These are phyloP conservation scores for Tetradesmus lagerheimii DNA, from an alignment of 139 green algal genomes.

Conservation along the genomic window DNA sequence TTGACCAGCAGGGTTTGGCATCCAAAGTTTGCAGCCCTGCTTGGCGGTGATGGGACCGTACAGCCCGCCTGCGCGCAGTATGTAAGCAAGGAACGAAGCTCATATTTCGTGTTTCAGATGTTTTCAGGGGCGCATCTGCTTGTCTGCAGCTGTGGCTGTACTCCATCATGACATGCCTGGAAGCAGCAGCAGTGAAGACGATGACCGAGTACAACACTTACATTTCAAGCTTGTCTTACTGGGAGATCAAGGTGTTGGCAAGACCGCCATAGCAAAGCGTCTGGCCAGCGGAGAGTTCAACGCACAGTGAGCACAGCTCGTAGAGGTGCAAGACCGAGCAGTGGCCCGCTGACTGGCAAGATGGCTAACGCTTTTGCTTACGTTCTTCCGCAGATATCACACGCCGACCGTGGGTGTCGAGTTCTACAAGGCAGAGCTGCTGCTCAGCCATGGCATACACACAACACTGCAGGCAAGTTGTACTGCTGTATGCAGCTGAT, in stretches of 20 bases:
- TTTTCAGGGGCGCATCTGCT: too few species aligned
- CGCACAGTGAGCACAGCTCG: neutral
- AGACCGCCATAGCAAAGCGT: constrained; percentile 29
- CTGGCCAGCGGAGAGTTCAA: neutral
- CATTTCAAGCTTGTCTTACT: constrained; percentile 45
- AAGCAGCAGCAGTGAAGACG: constrained; percentile 6
- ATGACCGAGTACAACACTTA: neutral
- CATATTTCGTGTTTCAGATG: neutral
- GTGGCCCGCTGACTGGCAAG: neutral
- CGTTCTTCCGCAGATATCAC: neutral
- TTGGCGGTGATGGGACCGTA: neutral
- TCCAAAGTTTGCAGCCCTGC: too few species aligned
- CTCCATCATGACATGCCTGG: constrained; percentile 3
- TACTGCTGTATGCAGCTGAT: neutral
- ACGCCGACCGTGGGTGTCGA: constrained; percentile 21
- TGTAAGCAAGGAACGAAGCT: neutral
- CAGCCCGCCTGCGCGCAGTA: too few species aligned
- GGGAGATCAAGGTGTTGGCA: constrained; percentile 17
- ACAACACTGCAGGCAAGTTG: constrained; percentile 21
- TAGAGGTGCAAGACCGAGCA: neutral
- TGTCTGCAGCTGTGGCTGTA: neutral
- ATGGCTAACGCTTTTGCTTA: neutral
- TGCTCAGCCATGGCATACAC: neutral
- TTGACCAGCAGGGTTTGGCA: too few species aligned
- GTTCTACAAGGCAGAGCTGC: constrained; percentile 19